Percentiles rank a stretch among this genome's conserved stretches.
phyloP scores from a whole-genome alignment of 192 early-diverging fungal genomes.

The Tieghemiomyces parasiticus region DNA sequence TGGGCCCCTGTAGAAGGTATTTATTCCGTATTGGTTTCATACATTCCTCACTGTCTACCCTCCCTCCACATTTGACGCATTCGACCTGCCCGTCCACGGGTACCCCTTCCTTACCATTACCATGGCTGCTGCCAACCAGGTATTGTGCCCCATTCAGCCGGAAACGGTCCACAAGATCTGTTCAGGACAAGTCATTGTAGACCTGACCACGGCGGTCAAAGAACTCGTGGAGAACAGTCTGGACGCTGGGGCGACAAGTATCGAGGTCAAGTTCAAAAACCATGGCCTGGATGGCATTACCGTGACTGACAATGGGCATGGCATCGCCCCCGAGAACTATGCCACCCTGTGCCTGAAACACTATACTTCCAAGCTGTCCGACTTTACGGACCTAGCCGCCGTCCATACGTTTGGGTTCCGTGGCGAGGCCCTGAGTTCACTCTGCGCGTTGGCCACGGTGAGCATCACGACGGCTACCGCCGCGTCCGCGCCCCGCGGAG shows the following conservation, averaged over 20 bases:
- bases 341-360: constrained; percentile 70
- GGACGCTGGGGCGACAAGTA: constrained; percentile 66
- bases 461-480: constrained; percentile 53
- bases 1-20: no score
- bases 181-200: constrained; percentile 77
- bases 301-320: constrained; percentile 79
- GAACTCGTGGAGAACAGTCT: constrained; percentile 91
- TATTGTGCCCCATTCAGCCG: constrained; percentile 26
- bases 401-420: constrained; percentile 85
- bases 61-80: no score
- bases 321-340: constrained; percentile 49
- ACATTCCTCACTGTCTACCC: no score
- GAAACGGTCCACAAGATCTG: constrained; percentile 64
- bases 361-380: constrained; percentile 70
- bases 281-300: constrained; percentile 57
- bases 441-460: constrained; percentile 61
- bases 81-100: no score
- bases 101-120: constrained; percentile 3
- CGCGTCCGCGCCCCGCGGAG: constrained; percentile 35
- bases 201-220: constrained; percentile 72
- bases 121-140: not conserved
- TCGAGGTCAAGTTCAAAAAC: constrained; percentile 75
- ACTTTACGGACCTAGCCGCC: constrained; percentile 60
- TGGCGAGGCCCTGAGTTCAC: constrained; percentile 83
- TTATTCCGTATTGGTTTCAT: no score